Evolutionary conservation across 805 yeast genomes (phyloP), one percentile per base, ranked within the genome.

Genomic region (Ogataea angusta): DNA sequence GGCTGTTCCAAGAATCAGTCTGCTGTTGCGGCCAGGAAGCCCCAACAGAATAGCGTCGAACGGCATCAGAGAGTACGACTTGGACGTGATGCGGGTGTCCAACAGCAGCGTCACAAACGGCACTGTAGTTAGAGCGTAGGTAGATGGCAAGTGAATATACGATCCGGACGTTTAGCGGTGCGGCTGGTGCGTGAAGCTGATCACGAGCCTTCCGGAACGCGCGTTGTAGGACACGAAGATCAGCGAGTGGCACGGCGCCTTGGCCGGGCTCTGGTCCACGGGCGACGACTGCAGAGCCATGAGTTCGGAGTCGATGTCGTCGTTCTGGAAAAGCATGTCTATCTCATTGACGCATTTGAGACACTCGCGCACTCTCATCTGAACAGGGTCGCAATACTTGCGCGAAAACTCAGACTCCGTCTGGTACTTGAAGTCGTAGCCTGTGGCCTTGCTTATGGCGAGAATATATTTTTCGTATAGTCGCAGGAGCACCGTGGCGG

Each of bases 41-140:
- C 89, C 89, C 0, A 85, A 85, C 53, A 59, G 70, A 40, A 67
- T 85, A 25, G 77, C 58, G 1, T 56, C 54, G 22, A 63, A 58
- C 45, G 62, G 62, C 1, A 21, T 53, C 19, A 38, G 55, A n/a
- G 56, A 44, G 17, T 33, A 38, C 6, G 51, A 47, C 18, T 30
- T 33, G 22, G 43, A 40, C 15, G 34, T 40, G 35, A 34, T 34
- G 43, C 34, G 35, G 7, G 15, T 16, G 15, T 16, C 38, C 16
- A 34, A 40, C 17, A 12, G 16, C 30, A 38, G 30, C 26, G n/a
- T 21, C 18, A 13, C 23, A 10, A 28, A 32, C 18, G 17, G 9
- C 14, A 33, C 33, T 9, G 14, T 16, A 23, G 12, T 18, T 31
- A 38, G 41, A 38, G 17, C 19, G 7, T 38, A 26, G 17, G 22